Evolutionary conservation across 495 filamentous ascomycete species (phyloP), one percentile per base, ranked within the genome.

Genomic region (Hyaloscypha variabilis): DNA sequence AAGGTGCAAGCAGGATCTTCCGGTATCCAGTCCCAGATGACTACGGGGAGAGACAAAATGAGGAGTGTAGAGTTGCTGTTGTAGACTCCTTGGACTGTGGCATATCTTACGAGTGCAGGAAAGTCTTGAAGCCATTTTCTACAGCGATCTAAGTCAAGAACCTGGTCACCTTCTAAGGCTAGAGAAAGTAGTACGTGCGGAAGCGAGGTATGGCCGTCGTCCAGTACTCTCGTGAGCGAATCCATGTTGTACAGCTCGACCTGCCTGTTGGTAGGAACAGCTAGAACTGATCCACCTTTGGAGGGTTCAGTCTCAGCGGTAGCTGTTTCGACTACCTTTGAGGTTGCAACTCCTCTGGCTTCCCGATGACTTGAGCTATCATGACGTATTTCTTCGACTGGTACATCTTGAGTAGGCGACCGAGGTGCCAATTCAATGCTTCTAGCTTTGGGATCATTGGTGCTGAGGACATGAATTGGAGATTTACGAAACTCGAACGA

Each of bases 141-240:
- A 80, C 81, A 83, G 26, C 77, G 78, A 14, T 58, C 30, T 30
- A 83, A 65, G 39, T 58, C 30, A 39, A 83, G 65, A 34, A 81
- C 76, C 39, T 83, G 80, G 34, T 85, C 81, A n/a, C 79, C 79
- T 69, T 83, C 81, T 1, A 85, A 74, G 3, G 82, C 82, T 24
- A 85, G 64, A 0, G 81, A 81, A 49, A 85, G 79, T 75, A 85
- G 78, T 46, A 85, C 82, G 56, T 82, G 79, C 3, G 82, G 82
- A 26, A 60, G 19, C 6, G 39, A 8, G 23, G 23, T 60, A n/a
- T 29, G n/a, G 8, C 58, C 31, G n/a, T 60, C 46, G 4, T 13
- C 24, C 13, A 60, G 25, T 13, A 60, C 31, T 28, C 50, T 46
- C n/a, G 58, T 49, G 14, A 60, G 58, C 3, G 31, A 50, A 4